These are phyloP conservation scores for Pseudocercospora cruenta DNA, from an alignment of 2,329 filamentous ascomycete species.

Conservation along the genomic window DNA sequence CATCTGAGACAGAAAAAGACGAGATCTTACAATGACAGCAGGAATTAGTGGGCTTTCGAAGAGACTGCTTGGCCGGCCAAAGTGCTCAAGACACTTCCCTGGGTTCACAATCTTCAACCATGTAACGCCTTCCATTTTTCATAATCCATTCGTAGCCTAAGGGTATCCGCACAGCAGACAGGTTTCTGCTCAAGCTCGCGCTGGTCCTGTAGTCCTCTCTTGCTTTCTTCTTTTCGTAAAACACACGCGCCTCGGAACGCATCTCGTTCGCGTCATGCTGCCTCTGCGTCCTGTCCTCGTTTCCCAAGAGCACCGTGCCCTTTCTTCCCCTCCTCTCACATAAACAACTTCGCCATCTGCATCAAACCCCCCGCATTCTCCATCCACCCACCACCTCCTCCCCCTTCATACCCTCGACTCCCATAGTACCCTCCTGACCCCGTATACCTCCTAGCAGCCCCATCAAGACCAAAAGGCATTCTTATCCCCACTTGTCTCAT, in stretches of 20 bases:
- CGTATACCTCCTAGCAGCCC: conserved; percentile 14
- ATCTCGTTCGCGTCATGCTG: too few species aligned
- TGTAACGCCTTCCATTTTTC: not conserved
- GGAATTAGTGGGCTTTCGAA: not conserved
- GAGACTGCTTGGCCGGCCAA: not conserved
- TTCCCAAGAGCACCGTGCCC: too few species aligned
- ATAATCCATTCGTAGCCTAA: conserved; percentile 13
- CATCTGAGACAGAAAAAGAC: not conserved
- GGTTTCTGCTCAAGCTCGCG: conserved; percentile 14
- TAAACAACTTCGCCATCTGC: conserved; percentile 56
- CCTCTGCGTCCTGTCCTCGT: too few species aligned
- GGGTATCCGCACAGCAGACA: conserved; percentile 20
- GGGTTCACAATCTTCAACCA: not conserved
- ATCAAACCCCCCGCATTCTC: conserved; percentile 53
- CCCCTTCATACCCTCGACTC: conserved; percentile 46
- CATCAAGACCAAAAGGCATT: conserved; percentile 61
- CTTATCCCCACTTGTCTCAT: conserved; percentile 78
- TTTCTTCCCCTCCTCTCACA: too few species aligned
- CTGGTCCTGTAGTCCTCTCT: conserved; percentile 19
- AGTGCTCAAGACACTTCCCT: not conserved
- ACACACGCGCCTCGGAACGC: too few species aligned
- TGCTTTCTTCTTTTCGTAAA: not conserved
- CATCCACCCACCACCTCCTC: conserved; percentile 44
- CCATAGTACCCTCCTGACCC: conserved; percentile 50
- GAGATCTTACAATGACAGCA: not conserved